Evolutionary conservation across 495 filamentous ascomycete genomes (phyloP).

Genomic region (Hyphodiscus hymeniophilus): DNA sequence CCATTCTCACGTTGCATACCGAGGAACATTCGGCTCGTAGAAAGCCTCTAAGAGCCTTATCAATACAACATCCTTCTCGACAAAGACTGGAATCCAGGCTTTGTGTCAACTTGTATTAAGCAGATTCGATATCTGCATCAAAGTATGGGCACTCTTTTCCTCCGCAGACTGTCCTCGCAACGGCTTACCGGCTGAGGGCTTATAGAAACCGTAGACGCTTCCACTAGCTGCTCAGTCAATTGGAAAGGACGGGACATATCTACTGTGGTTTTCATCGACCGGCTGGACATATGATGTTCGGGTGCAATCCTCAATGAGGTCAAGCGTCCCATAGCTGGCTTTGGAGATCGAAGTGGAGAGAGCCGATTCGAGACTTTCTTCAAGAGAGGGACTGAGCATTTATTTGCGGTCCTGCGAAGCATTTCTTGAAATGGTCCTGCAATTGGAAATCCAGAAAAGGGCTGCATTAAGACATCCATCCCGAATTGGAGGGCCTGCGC

Average conservation of each 20-base stretch:
- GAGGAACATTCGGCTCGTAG: no score
- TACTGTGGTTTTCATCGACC: constrained; percentile 17
- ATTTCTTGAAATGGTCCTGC: constrained; percentile 29
- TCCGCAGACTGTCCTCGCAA: constrained; percentile 10
- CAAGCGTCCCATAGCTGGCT: constrained; percentile 17
- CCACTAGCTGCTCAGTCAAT: constrained; percentile 12
- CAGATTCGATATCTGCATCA: constrained; percentile 22
- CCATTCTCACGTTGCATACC: no score
- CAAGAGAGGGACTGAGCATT: constrained; percentile 20
- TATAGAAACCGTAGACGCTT: constrained; percentile 6
- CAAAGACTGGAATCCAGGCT: no score
- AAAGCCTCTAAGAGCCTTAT: no score
- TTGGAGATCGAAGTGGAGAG: background rate
- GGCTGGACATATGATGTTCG: constrained; percentile 24
- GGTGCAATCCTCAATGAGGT: constrained; percentile 28
- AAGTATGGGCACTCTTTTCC: constrained; percentile 16
- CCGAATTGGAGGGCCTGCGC: constrained; percentile 23
- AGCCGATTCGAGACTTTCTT: constrained; percentile 7
- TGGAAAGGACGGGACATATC: constrained; percentile 13
- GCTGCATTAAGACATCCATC: constrained; percentile 24
- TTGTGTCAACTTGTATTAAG: constrained; percentile 17
- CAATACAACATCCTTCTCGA: no score
- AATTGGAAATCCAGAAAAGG: constrained; percentile 23
- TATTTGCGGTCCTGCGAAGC: constrained; percentile 21
- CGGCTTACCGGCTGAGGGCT: background rate